Evolutionary conservation across 106 monocot genomes (phyloP).

Genomic region (Cymbidium sinense): DNA sequence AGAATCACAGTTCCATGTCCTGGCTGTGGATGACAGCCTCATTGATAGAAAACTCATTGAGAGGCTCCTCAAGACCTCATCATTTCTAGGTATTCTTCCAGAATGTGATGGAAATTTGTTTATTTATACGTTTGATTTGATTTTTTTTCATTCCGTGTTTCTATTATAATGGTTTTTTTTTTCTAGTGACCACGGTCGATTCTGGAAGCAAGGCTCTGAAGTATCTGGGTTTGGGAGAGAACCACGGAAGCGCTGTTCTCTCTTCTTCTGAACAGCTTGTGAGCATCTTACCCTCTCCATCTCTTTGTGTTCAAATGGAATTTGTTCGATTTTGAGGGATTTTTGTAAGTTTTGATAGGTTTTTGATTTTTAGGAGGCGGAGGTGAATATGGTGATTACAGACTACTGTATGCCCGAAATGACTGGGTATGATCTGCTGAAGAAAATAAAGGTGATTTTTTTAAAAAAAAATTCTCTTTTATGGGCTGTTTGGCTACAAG

Average conservation of each 20-base stretch:
- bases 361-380: conserved; percentile 22
- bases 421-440: conserved; percentile 64
- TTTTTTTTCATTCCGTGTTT: background rate
- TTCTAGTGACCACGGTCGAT: conserved; percentile 43
- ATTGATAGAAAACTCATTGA: conserved; percentile 56
- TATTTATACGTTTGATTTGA: background rate
- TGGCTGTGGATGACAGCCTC: conserved; percentile 60
- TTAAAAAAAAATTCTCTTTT: no score
- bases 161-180: background rate
- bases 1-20: conserved; percentile 35
- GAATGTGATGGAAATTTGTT: background rate
- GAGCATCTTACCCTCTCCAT: background rate
- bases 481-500: background rate
- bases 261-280: conserved; percentile 9
- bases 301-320: background rate
- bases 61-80: conserved; percentile 48
- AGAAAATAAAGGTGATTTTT: conserved; percentile 41
- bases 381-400: conserved; percentile 44
- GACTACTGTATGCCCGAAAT: conserved; percentile 60
- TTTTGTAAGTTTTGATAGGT: background rate
- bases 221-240: conserved; percentile 30
- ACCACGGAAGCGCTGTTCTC: conserved; percentile 1
- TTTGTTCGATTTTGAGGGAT: background rate
- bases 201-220: conserved; percentile 54
- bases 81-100: conserved; percentile 31